Conservation (phyloP, 768 basidiomycete species). For the Boletellus sp. region DNA sequence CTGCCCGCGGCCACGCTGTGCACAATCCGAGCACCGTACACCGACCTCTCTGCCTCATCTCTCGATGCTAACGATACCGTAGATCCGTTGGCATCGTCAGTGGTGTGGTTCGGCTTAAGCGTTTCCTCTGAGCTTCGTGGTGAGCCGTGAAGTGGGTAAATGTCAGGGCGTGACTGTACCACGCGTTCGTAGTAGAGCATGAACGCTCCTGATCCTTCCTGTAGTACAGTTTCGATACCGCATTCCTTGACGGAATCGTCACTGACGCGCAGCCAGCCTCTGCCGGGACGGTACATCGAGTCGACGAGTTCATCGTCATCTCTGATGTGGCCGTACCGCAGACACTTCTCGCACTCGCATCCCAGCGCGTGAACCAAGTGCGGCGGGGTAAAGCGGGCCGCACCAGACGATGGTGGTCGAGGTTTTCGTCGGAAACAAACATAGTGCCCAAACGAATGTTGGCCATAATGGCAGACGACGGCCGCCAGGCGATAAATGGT, state of each 20-base stretch:
- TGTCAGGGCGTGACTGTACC: constrained; percentile 34
- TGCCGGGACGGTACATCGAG: constrained; percentile 39
- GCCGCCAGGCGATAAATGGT: constrained; percentile 84
- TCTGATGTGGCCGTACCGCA: constrained; percentile 51
- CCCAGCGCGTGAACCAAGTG: constrained; percentile 39
- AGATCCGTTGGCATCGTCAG: constrained; percentile 42
- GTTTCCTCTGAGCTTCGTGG: constrained; percentile 63
- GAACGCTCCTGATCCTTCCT: constrained; percentile 73
- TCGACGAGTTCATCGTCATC: constrained; percentile 45
- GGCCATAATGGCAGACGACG: constrained; percentile 90
- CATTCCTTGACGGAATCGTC: constrained; percentile 80
- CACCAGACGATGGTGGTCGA: constrained; percentile 37
- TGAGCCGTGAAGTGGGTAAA: constrained; percentile 32
- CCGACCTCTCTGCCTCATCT: constrained; percentile 16
- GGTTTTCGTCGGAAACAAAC: constrained; percentile 88
- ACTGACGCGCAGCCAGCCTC: constrained; percentile 85
- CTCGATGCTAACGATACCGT: constrained; percentile 40
- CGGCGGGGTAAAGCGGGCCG: constrained; percentile 39
- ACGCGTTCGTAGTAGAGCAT: constrained; percentile 94
- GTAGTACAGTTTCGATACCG: constrained; percentile 68
- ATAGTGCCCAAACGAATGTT: constrained; percentile 93
- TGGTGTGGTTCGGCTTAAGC: constrained; percentile 45
- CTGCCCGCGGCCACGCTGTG: constrained; percentile 51
- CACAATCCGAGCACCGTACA: constrained; percentile 49
- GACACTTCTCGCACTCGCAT: constrained; percentile 47